Percentiles rank a stretch among this genome's conserved stretches.
Evolutionary conservation across 192 early-diverging fungal species (phyloP).

Genomic region (Coemansia sp.): DNA sequence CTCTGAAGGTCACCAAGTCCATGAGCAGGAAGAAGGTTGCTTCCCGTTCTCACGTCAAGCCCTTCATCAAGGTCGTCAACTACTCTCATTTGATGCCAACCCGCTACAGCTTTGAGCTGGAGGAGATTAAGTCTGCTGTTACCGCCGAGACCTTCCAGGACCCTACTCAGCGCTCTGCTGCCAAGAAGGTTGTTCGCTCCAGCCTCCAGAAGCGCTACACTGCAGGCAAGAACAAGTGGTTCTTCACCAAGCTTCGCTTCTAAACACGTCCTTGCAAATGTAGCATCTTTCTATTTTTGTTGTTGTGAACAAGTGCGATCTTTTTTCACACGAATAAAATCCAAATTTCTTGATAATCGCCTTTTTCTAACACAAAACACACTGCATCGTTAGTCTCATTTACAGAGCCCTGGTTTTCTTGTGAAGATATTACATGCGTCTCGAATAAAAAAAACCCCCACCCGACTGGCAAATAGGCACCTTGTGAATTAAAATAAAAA

Average conservation of each 20-base stretch:
- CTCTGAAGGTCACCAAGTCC: conserved; percentile 93
- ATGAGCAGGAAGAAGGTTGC: conserved; percentile 96
- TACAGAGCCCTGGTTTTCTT: background rate
- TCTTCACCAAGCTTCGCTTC: conserved; percentile 99
- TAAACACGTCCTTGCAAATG: conserved; percentile 51
- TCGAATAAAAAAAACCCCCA: conserved; percentile 7
- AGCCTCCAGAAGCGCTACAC: conserved; percentile 97
- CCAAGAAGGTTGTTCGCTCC: conserved; percentile 96
- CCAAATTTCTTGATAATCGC: no score
- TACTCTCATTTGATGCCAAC: conserved; percentile 99
- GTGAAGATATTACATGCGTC: background rate
- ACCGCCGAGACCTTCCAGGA: conserved; percentile 92
- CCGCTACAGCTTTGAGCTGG: conserved; percentile 96
- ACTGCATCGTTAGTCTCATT: no score
- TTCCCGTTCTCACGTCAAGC: conserved; percentile 97
- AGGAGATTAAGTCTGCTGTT: conserved; percentile 86
- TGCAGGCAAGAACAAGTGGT: conserved; percentile 99
- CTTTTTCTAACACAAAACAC: no score
- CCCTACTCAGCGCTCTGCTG: conserved; percentile 83
- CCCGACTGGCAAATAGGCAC: conserved; percentile 6
- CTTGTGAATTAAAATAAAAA: background rate
- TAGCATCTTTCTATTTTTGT: conserved; percentile 4
- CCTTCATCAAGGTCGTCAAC: conserved; percentile 99
- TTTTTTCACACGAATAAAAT: conserved; percentile 8
- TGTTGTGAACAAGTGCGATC: conserved; percentile 1